These are phyloP conservation scores for Termitomyces sp. DNA, from an alignment of 768 basidiomycete genomes.

Conservation along the genomic window DNA sequence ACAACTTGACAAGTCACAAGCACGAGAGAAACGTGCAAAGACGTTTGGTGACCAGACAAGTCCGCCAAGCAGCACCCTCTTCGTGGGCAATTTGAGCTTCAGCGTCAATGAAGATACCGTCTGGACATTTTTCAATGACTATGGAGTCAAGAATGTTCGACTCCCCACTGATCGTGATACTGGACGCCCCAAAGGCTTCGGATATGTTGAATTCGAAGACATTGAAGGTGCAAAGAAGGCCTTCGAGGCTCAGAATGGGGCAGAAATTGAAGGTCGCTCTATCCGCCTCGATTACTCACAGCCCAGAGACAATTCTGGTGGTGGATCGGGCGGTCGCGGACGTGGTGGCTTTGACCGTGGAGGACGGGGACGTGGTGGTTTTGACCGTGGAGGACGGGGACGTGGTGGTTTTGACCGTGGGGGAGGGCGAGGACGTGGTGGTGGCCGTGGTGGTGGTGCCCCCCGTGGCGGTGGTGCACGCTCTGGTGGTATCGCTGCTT, in stretches of 20 bases:
- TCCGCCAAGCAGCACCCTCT: slow-evolving; percentile 71
- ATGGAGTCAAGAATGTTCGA: slow-evolving; percentile 82
- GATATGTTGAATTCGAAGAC: slow-evolving; percentile 90
- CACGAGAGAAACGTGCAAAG: slow-evolving; percentile 65
- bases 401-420: slow-evolving; percentile 29
- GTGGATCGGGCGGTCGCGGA: slow-evolving; percentile 20
- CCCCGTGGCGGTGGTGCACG: slow-evolving; percentile 42
- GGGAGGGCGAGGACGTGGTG: slow-evolving; percentile 41
- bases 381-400: slow-evolving; percentile 29
- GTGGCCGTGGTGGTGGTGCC: slow-evolving; percentile 31
- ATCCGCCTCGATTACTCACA: slow-evolving; percentile 85
- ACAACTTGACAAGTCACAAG: slow-evolving; percentile 48
- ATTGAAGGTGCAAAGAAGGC: slow-evolving; percentile 79
- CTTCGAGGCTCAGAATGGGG: slow-evolving; percentile 57
- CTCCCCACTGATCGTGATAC: slow-evolving; percentile 91
- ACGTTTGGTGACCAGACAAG: slow-evolving; percentile 66
- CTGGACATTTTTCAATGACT: slow-evolving; percentile 88
- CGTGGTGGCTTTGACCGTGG: slow-evolving; percentile 21
- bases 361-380: slow-evolving; percentile 27
- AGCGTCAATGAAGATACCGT: slow-evolving; percentile 73
- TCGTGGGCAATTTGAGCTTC: slow-evolving; percentile 89
- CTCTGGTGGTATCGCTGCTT: slow-evolving; percentile 57
- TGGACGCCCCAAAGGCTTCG: slow-evolving; percentile 91
- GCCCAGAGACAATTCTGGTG: slow-evolving; percentile 52
- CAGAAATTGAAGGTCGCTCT: slow-evolving; percentile 74